Evolutionary conservation across 495 filamentous ascomycete genomes (phyloP), one percentile per base, ranked within the genome.

Genomic region (Xylaria acuta): DNA sequence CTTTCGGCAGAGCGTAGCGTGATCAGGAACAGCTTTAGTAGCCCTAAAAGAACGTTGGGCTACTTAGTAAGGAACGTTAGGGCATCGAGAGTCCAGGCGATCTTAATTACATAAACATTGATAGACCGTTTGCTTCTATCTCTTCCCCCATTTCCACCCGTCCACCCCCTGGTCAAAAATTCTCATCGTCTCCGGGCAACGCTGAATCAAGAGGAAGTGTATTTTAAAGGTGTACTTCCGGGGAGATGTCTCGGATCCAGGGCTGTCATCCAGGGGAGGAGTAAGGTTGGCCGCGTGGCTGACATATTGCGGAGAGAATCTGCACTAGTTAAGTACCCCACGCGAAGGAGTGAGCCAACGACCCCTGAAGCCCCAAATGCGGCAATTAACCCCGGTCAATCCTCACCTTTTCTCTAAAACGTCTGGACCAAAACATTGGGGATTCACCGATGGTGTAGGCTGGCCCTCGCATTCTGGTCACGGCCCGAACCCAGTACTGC

Each of bases 271-370:
- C 4, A 27, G 18, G 38, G 38, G n/a, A n/a, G n/a, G 16, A 20
- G 25, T 25, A 38, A 49, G 43, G 63, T 66, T 45, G 64, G 64
- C 45, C 45, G 64, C 64, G 64, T 67, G 64, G 64, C 43, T 67
- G 43, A 53, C 64, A 67, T 30, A 36, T 67, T 67, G 64, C 64
- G 45, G 64, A 53, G 64, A 12, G 45, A 22, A 16, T 38, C 32
- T 67, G 64, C 20, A 25, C 5, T 67, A n/a, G n/a, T n/a, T n/a
- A n/a, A n/a, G n/a, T n/a, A 67, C 64, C 64, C 64, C 64, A 67
- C 64, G 47, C 64, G 45, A 67, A 67, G 45, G 49, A 56, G 34
- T 41, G 18, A 67, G 22, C 65, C 34, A 49, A 67, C 34, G 36
- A 56, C 49, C 65, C 47, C 65, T 56, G 65, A 56, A 27, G n/a